Evolutionary conservation across 352 stramenopile species (phyloP).

Genomic region (Pythium coloratum): DNA sequence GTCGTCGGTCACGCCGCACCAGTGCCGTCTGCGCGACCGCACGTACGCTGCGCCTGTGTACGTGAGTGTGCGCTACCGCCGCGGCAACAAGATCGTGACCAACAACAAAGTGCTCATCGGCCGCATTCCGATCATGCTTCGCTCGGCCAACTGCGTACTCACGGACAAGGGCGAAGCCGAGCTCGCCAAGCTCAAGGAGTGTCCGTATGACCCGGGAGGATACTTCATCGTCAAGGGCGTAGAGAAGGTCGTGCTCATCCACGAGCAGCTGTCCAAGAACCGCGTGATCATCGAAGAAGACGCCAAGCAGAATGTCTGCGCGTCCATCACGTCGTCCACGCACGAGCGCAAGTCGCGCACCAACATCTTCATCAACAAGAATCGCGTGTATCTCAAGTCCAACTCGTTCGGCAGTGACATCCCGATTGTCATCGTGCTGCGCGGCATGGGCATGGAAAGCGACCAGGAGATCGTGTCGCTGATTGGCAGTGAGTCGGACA

Average conservation of each 20-base stretch:
- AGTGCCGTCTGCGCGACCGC: constrained; percentile 98
- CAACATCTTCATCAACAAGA: constrained; percentile 98
- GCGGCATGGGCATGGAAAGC: constrained; percentile 97
- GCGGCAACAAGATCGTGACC: constrained; percentile 97
- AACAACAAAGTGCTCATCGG: constrained; percentile 97
- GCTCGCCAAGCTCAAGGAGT: constrained; percentile 98
- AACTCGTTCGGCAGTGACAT: constrained; percentile 98
- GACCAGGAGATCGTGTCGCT: constrained; percentile 99
- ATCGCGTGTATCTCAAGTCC: constrained; percentile 97
- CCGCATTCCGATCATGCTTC: constrained; percentile 98
- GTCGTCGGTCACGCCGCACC: constrained; percentile 94
- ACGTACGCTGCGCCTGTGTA: constrained; percentile 99
- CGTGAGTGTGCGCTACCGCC: constrained; percentile 98
- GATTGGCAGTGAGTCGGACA: constrained; percentile 92
- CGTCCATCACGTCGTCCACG: constrained; percentile 98
- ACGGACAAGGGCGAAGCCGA: constrained; percentile 92
- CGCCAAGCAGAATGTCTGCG: constrained; percentile 88
- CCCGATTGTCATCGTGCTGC: constrained; percentile 96
- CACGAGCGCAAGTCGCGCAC: constrained; percentile 97
- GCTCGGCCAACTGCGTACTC: constrained; percentile 96
- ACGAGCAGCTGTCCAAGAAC: constrained; percentile 99
- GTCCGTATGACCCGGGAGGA: constrained; percentile 98
- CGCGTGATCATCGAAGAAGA: constrained; percentile 99
- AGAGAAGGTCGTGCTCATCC: constrained; percentile 99
- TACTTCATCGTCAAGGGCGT: constrained; percentile 99